Conservation (phyloP, 495 filamentous ascomycete species). For the Penicillium tannophilum region DNA sequence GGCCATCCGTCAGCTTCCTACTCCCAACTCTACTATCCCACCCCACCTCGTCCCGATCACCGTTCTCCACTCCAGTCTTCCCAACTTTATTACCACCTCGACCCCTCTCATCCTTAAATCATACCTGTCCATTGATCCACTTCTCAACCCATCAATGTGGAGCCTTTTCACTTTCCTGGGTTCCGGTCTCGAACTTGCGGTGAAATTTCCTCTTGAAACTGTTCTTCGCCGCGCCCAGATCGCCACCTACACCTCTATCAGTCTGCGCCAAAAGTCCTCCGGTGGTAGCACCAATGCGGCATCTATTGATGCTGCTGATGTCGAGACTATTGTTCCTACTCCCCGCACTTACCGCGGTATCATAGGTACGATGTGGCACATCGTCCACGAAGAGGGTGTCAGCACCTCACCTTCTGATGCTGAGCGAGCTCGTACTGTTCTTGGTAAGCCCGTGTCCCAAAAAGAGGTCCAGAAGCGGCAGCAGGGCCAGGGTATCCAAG, state of each 20-base stretch:
- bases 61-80: constrained; percentile 80
- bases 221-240: constrained; percentile 87
- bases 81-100: constrained; percentile 74
- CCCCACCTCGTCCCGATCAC: constrained; percentile 73
- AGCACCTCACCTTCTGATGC: constrained; percentile 33
- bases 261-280: constrained; percentile 56
- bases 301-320: constrained; percentile 48
- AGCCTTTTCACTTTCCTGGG: constrained; percentile 75
- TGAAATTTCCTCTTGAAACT: constrained; percentile 89
- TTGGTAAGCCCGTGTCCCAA: constrained; percentile 36
- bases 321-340: constrained; percentile 72
- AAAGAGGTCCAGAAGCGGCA: constrained; percentile 48
- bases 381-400: constrained; percentile 80
- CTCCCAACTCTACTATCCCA: constrained; percentile 68
- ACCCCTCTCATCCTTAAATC: constrained; percentile 81
- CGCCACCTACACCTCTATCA: constrained; percentile 56
- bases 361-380: constrained; percentile 82
- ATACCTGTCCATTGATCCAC: constrained; percentile 75
- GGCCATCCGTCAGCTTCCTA: constrained; percentile 71
- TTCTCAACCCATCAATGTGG: constrained; percentile 78
- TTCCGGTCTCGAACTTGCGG: constrained; percentile 74
- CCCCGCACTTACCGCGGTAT: constrained; percentile 71
- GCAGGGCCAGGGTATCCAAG: constrained; percentile 77
- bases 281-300: constrained; percentile 37
- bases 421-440: constrained; percentile 37